Evolutionary conservation across 441 rosid genomes (phyloP).

Genomic region (Gossypium gossypioides): DNA sequence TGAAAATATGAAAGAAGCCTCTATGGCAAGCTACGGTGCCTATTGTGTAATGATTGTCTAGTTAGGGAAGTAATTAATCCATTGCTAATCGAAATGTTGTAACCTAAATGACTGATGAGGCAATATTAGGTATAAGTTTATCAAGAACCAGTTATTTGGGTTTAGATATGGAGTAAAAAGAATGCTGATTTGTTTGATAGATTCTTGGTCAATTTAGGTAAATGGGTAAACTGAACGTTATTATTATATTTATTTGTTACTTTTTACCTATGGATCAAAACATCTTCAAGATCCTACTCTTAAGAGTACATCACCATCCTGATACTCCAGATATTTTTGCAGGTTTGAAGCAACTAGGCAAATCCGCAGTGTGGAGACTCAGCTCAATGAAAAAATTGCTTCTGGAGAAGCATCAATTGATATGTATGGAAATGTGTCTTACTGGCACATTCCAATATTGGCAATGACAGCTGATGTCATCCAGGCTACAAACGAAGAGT

Average conservation of each 20-base stretch:
- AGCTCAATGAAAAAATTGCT: conserved; percentile 42
- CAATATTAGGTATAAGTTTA: not conserved
- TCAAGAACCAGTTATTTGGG: not conserved
- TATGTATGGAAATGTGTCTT: conserved; percentile 26
- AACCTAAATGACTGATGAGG: not conserved
- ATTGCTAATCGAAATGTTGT: not conserved
- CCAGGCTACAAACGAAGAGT: conserved; percentile 67
- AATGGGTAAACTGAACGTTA: not conserved
- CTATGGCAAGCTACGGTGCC: not conserved
- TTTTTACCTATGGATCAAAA: not conserved
- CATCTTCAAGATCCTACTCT: not conserved
- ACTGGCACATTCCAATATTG: conserved; percentile 74
- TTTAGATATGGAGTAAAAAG: not conserved
- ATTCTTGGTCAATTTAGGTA: not conserved
- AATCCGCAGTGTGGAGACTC: conserved; percentile 50
- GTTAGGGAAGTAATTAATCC: not conserved
- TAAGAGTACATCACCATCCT: not conserved
- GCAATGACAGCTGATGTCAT: conserved; percentile 96
- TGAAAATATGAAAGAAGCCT: not conserved
- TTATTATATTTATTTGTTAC: not conserved
- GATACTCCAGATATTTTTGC: conserved; percentile 13
- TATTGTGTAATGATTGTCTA: not conserved
- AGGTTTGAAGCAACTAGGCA: conserved; percentile 81
- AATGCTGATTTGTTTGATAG: not conserved
- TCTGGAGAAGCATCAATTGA: conserved; percentile 38